Percentiles rank a stretch among this genome's conserved stretches.
phyloP scores from a whole-genome alignment of 2,329 filamentous ascomycete genomes.

The Helotiales sp. region DNA sequence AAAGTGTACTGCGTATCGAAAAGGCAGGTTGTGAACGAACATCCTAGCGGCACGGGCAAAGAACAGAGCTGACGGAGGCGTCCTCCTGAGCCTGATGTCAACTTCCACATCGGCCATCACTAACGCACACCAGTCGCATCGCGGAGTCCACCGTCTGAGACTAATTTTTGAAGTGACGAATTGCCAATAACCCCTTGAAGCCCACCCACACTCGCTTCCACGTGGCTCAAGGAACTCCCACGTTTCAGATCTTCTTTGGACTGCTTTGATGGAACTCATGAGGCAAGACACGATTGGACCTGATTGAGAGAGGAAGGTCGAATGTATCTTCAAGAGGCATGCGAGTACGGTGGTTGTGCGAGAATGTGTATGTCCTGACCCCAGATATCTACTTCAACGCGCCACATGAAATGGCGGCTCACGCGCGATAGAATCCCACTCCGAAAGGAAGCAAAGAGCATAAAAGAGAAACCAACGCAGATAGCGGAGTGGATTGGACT shows the following conservation, averaged over 20 bases:
- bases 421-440: neutral
- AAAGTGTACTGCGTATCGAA: no score
- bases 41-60: neutral
- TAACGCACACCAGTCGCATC: neutral
- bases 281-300: neutral
- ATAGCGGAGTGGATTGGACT: neutral
- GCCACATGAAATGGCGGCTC: neutral
- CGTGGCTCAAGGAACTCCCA: neutral
- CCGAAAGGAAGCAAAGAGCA: neutral
- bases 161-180: neutral
- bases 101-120: neutral
- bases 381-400: neutral
- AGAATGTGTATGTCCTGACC: neutral
- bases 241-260: neutral
- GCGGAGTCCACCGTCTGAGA: neutral
- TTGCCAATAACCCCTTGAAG: neutral
- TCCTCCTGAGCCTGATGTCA: neutral
- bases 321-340: neutral
- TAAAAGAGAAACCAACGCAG: neutral
- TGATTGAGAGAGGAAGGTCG: slow-evolving; percentile 1
- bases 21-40: neutral
- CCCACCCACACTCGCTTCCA: neutral
- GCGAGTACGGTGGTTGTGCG: neutral
- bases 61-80: neutral
- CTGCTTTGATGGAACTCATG: neutral